Evolutionary conservation across 2,329 filamentous ascomycete genomes (phyloP).

Genomic region (Sarocladiaceae sp.): DNA sequence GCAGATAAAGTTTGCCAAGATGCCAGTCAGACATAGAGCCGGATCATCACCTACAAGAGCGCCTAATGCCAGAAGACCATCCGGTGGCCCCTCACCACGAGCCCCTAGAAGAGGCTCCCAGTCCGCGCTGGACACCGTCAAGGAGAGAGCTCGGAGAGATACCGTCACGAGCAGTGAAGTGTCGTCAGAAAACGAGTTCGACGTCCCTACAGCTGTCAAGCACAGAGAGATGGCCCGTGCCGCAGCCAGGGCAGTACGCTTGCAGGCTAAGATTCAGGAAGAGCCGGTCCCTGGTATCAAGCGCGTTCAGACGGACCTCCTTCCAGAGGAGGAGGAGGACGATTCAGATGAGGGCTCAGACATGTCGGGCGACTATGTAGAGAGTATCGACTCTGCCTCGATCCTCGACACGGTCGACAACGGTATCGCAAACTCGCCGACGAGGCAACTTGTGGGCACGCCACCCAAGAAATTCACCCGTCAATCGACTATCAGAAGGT

Average conservation of each 20-base stretch:
- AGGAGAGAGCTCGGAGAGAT: slow-evolving; percentile 63
- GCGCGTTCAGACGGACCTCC: slow-evolving; percentile 41
- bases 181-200: slow-evolving; percentile 75
- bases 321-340: slow-evolving; percentile 53
- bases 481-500: slow-evolving; percentile 58
- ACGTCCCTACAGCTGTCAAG: slow-evolving; percentile 58
- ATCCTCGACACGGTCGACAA: slow-evolving; percentile 60
- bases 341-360: slow-evolving; percentile 57
- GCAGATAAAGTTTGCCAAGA: slow-evolving; percentile 93
- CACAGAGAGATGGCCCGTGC: slow-evolving; percentile 56
- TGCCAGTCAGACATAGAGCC: slow-evolving; percentile 80
- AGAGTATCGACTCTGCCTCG: slow-evolving; percentile 64
- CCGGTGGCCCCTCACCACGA: slow-evolving; percentile 40
- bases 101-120: slow-evolving; percentile 60
- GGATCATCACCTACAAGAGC: slow-evolving; percentile 81
- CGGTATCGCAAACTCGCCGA: slow-evolving; percentile 44
- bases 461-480: slow-evolving; percentile 54
- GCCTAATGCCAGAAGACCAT: slow-evolving; percentile 41
- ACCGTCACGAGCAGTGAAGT: slow-evolving; percentile 79
- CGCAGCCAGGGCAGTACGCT: slow-evolving; percentile 35
- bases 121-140: slow-evolving; percentile 62
- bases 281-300: slow-evolving; percentile 32
- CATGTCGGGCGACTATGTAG: slow-evolving; percentile 58
- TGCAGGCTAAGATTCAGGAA: slow-evolving; percentile 32
- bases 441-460: slow-evolving; percentile 55